Conservation (phyloP, 2,329 filamentous ascomycete genomes). For the Curvularia sp. region DNA sequence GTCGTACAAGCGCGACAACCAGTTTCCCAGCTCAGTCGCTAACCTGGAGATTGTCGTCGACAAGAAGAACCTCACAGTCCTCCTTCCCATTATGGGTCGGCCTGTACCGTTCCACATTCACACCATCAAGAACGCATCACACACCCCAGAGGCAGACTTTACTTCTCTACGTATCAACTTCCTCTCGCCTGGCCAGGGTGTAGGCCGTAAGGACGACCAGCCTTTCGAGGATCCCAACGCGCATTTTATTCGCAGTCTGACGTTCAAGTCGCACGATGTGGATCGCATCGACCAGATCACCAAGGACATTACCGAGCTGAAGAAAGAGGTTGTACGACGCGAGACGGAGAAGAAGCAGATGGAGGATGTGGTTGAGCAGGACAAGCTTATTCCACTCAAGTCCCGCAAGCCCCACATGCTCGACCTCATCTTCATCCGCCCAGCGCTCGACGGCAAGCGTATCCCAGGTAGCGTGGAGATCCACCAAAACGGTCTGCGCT, state of each 20-base stretch:
- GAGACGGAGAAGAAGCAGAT: conserved; percentile 99
- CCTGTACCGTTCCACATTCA: conserved; percentile 97
- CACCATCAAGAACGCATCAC: conserved; percentile 99
- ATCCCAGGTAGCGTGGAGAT: conserved; percentile 96
- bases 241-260: conserved; percentile 94
- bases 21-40: conserved; percentile 81
- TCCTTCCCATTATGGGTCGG: conserved; percentile 95
- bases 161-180: conserved; percentile 97
- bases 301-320: conserved; percentile 92
- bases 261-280: conserved; percentile 89
- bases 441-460: conserved; percentile 94
- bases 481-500: conserved; percentile 98
- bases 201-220: conserved; percentile 95
- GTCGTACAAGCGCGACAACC: conserved; percentile 97
- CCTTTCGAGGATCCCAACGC: conserved; percentile 96
- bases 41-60: conserved; percentile 92
- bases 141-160: conserved; percentile 94
- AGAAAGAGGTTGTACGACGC: conserved; percentile 87
- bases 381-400: conserved; percentile 93
- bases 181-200: conserved; percentile 93
- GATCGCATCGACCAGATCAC: conserved; percentile 89
- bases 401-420: conserved; percentile 90
- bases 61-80: conserved; percentile 84
- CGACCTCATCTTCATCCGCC: conserved; percentile 94
- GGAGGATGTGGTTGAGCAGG: conserved; percentile 98